Percentiles rank a stretch among this genome's conserved stretches.
Conservation (phyloP, 331 rosid species). For the Rhamnella rubrinervis region DNA sequence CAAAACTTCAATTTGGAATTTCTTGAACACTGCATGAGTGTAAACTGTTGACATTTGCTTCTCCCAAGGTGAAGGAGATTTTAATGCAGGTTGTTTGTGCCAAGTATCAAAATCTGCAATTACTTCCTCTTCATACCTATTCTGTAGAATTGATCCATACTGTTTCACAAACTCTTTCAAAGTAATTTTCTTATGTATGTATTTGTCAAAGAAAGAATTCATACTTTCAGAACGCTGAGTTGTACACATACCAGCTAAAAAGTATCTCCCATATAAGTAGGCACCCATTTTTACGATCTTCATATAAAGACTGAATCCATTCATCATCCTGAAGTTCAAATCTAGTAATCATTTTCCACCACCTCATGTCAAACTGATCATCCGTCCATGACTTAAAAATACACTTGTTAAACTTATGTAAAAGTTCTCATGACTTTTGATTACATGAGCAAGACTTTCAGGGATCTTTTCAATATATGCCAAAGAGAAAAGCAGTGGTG, state of each 20-base stretch:
- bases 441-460: slow-evolving; percentile 42
- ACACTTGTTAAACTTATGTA: slow-evolving; percentile 42
- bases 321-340: slow-evolving; percentile 49
- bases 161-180: slow-evolving; percentile 51
- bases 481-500: slow-evolving; percentile 53
- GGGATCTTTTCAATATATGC: slow-evolving; percentile 46
- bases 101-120: slow-evolving; percentile 57
- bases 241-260: slow-evolving; percentile 53
- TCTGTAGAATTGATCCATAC: slow-evolving; percentile 47
- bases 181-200: slow-evolving; percentile 50
- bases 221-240: slow-evolving; percentile 51
- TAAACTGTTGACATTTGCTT: slow-evolving; percentile 53
- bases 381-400: slow-evolving; percentile 45
- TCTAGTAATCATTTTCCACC: slow-evolving; percentile 52
- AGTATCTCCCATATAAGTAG: slow-evolving; percentile 39
- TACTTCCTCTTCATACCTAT: slow-evolving; percentile 51
- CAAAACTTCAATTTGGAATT: slow-evolving; percentile 52
- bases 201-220: slow-evolving; percentile 54
- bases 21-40: slow-evolving; percentile 50
- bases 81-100: slow-evolving; percentile 54
- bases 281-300: slow-evolving; percentile 54
- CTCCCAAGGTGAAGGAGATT: slow-evolving; percentile 62
- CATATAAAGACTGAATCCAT: slow-evolving; percentile 40
- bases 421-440: slow-evolving; percentile 42
- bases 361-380: slow-evolving; percentile 49